These are phyloP conservation scores for Leptographium wingfieldii DNA, from an alignment of 2,329 filamentous ascomycete genomes.

Conservation along the genomic window DNA sequence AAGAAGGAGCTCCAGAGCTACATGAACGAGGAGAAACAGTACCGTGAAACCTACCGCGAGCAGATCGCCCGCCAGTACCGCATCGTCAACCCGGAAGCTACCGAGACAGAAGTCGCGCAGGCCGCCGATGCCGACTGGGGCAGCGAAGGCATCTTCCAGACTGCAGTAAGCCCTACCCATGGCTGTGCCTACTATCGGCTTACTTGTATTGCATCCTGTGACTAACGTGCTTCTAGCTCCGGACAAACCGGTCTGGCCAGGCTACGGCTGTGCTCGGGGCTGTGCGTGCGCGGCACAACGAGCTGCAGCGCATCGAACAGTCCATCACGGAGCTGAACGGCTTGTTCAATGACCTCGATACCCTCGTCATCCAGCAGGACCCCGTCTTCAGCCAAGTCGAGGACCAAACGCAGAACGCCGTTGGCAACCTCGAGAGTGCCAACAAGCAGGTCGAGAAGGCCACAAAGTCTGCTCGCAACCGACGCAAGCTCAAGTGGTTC, in stretches of 20 bases:
- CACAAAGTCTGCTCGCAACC: slow-evolving; percentile 51
- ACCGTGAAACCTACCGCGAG: slow-evolving; percentile 59
- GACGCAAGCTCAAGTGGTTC: slow-evolving; percentile 73
- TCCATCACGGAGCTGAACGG: slow-evolving; percentile 57
- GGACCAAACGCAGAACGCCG: slow-evolving; percentile 51
- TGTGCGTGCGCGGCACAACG: slow-evolving; percentile 71
- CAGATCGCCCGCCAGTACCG: slow-evolving; percentile 70
- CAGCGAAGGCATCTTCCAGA: slow-evolving; percentile 70
- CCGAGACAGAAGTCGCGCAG: slow-evolving; percentile 56
- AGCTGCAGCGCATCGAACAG: slow-evolving; percentile 68
- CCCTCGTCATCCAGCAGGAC: slow-evolving; percentile 62
- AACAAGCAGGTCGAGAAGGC: slow-evolving; percentile 58
- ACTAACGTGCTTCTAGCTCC: slow-evolving; percentile 38
- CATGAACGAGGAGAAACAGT: slow-evolving; percentile 57
- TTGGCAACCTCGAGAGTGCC: slow-evolving; percentile 53
- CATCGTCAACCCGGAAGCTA: slow-evolving; percentile 72
- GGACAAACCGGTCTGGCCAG: slow-evolving; percentile 60
- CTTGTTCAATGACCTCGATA: slow-evolving; percentile 64
- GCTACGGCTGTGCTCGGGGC: slow-evolving; percentile 62
- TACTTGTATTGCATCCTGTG: background rate
- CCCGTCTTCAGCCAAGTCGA: slow-evolving; percentile 48
- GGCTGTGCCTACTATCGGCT: background rate
- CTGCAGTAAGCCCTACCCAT: slow-evolving; percentile 47
- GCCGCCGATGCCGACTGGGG: slow-evolving; percentile 61
- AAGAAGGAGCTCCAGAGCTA: slow-evolving; percentile 59